These are phyloP conservation scores for Starmera dryadoides DNA, from an alignment of 805 yeast genomes.

Conservation along the genomic window DNA sequence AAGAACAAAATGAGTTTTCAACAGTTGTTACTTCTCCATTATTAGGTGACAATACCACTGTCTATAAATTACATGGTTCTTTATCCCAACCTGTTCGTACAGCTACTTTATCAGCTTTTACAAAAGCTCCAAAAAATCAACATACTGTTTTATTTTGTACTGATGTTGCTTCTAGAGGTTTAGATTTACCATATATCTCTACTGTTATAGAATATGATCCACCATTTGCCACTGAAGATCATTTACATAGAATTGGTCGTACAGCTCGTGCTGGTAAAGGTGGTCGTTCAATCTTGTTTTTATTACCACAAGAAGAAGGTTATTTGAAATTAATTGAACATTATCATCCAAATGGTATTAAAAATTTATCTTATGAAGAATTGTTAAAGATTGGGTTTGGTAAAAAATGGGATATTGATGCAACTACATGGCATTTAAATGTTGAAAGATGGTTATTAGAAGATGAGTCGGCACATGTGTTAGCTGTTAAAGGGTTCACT, in stretches of 20 bases:
- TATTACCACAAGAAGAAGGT: slow-evolving; percentile 90
- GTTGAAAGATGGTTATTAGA: slow-evolving; percentile 85
- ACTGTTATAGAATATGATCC: slow-evolving; percentile 92
- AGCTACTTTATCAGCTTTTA: slow-evolving; percentile 45
- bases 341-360: slow-evolving; percentile 50
- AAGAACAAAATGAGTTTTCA: slow-evolving; percentile 19
- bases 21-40: slow-evolving; percentile 49
- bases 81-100: slow-evolving; percentile 79
- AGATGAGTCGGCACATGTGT: slow-evolving; percentile 47
- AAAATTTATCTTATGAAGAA: slow-evolving; percentile 41
- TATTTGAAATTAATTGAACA: slow-evolving; percentile 58
- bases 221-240: slow-evolving; percentile 90
- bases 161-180: slow-evolving; percentile 96
- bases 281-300: slow-evolving; percentile 73
- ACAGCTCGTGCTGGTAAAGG: slow-evolving; percentile 94
- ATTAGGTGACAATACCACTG: slow-evolving; percentile 37
- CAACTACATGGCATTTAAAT: slow-evolving; percentile 92
- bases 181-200: slow-evolving; percentile 83
- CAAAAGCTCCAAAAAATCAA: slow-evolving; percentile 31
- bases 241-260: slow-evolving; percentile 93
- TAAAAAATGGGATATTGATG: slow-evolving; percentile 81
- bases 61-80: slow-evolving; percentile 84
- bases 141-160: slow-evolving; percentile 82
- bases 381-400: slow-evolving; percentile 31
- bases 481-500: slow-evolving; percentile 76